These are phyloP conservation scores for Candida ortonii DNA, from an alignment of 805 yeast genomes.

Conservation along the genomic window DNA sequence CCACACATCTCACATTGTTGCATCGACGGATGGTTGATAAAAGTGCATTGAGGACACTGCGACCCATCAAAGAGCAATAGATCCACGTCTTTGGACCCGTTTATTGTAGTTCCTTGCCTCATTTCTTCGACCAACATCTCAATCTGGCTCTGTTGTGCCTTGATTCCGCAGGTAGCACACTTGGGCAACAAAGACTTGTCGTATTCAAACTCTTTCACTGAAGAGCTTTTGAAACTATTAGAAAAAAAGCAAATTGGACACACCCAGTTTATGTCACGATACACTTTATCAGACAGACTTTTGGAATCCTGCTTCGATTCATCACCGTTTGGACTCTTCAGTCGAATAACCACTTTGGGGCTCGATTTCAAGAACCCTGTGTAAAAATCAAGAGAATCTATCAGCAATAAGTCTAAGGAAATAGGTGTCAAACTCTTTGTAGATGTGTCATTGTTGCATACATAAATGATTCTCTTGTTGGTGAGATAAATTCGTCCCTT, in stretches of 20 bases:
- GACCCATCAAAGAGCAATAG: slow-evolving; percentile 31
- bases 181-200: slow-evolving; percentile 33
- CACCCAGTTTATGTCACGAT: slow-evolving; percentile 52
- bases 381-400: slow-evolving; percentile 26
- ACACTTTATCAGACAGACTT: not conserved
- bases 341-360: slow-evolving; percentile 57
- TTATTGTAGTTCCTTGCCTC: not conserved
- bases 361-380: slow-evolving; percentile 70
- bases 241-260: slow-evolving; percentile 87
- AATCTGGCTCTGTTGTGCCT: slow-evolving; percentile 37
- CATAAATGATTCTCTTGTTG: slow-evolving; percentile 65
- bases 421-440: slow-evolving; percentile 4
- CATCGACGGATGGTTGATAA: slow-evolving; percentile 78
- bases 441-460: slow-evolving; percentile 34
- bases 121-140: slow-evolving; percentile 17
- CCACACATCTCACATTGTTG: slow-evolving; percentile 87
- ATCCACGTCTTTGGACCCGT: slow-evolving; percentile 8
- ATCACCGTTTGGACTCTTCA: slow-evolving; percentile 10
- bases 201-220: slow-evolving; percentile 8
- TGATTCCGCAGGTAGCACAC: slow-evolving; percentile 65
- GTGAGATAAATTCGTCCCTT: slow-evolving; percentile 80
- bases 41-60: slow-evolving; percentile 54
- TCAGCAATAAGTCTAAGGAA: slow-evolving; percentile 11
- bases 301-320: not conserved
- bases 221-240: slow-evolving; percentile 41